Percentiles rank a stretch among this genome's conserved stretches.
Evolutionary conservation across 805 yeast species (phyloP).

Genomic region (Saccharomycopsis capsularis): DNA sequence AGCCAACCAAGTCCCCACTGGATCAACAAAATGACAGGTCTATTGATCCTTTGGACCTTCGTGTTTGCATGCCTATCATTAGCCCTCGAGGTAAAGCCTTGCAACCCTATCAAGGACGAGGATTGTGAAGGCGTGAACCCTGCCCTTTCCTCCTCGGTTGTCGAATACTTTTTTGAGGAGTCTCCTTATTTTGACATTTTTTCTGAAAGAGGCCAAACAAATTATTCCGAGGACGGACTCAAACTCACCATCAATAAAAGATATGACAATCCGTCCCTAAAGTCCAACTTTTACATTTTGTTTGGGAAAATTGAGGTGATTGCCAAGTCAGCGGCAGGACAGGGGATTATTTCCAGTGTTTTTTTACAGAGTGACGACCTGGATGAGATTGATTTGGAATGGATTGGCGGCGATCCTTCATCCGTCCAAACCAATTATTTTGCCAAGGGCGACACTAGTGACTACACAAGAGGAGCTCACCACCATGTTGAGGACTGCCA

Average conservation of each 20-base stretch:
- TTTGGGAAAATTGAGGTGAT: conserved; percentile 61
- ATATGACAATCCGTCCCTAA: conserved; percentile 56
- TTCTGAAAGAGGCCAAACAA: conserved; percentile 24
- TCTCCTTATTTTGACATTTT: conserved; percentile 10
- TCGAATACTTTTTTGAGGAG: conserved; percentile 9
- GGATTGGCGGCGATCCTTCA: conserved; percentile 57
- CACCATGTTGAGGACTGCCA: conserved; percentile 42
- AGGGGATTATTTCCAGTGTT: conserved; percentile 58
- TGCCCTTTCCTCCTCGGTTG: conserved; percentile 15
- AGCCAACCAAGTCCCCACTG: too few relatives aligned
- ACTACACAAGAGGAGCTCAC: conserved; percentile 58
- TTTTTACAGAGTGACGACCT: conserved; percentile 58
- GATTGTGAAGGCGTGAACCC: conserved; percentile 11
- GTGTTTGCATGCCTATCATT: not conserved
- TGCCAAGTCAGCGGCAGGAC: conserved; percentile 53
- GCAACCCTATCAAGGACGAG: conserved; percentile 17
- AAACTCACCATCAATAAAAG: conserved; percentile 40
- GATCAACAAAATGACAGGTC: too few relatives aligned
- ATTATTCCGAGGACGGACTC: conserved; percentile 41
- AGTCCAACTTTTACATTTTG: conserved; percentile 61
- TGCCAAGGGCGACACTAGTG: conserved; percentile 54
- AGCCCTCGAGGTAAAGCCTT: conserved; percentile 17
- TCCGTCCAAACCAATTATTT: conserved; percentile 48
- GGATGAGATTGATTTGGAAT: conserved; percentile 69
- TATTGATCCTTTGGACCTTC: too few relatives aligned